Conservation (phyloP, 2,329 filamentous ascomycete species). For the Diaporthe ampelina region DNA sequence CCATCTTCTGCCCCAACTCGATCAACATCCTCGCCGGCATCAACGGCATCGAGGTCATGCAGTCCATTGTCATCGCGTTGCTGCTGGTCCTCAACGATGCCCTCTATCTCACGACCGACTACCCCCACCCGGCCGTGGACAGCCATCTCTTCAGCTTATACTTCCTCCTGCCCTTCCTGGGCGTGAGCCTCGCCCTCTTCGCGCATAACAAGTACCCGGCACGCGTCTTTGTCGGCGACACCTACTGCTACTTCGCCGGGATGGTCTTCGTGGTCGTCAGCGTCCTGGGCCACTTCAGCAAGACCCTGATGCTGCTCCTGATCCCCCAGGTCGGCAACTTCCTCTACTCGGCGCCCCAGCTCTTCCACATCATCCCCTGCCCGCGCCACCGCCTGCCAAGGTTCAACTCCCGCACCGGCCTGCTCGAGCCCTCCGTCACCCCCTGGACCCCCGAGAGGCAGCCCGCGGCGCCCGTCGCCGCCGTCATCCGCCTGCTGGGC, state of each 20-base stretch:
- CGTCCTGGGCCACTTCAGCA: conserved; percentile 97
- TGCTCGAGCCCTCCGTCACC: conserved; percentile 89
- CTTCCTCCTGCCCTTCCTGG: conserved; percentile 92
- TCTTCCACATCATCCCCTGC: conserved; percentile 91
- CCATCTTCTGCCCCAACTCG: conserved; percentile 98
- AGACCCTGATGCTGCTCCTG: conserved; percentile 91
- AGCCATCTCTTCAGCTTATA: conserved; percentile 97
- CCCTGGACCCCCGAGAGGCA: conserved; percentile 78
- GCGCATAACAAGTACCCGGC: conserved; percentile 97
- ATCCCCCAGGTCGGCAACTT: conserved; percentile 98
- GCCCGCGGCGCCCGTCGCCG: conserved; percentile 74
- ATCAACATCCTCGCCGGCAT: conserved; percentile 99
- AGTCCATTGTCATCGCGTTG: conserved; percentile 90
- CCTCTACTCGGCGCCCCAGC: conserved; percentile 89
- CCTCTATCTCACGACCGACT: conserved; percentile 86
- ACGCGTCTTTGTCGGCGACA: conserved; percentile 96
- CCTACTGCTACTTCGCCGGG: conserved; percentile 99
- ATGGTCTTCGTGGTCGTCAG: conserved; percentile 99
- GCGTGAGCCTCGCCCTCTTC: conserved; percentile 88
- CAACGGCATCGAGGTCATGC: conserved; percentile 96
- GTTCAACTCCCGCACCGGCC: conserved; percentile 87
- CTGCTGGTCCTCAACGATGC: conserved; percentile 89
- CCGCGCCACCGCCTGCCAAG: conserved; percentile 91
- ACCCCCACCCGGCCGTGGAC: conserved; percentile 94
- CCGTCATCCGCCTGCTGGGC: conserved; percentile 77